These are phyloP conservation scores for Aleurites moluccanus DNA, from an alignment of 441 rosid species.

Conservation along the genomic window DNA sequence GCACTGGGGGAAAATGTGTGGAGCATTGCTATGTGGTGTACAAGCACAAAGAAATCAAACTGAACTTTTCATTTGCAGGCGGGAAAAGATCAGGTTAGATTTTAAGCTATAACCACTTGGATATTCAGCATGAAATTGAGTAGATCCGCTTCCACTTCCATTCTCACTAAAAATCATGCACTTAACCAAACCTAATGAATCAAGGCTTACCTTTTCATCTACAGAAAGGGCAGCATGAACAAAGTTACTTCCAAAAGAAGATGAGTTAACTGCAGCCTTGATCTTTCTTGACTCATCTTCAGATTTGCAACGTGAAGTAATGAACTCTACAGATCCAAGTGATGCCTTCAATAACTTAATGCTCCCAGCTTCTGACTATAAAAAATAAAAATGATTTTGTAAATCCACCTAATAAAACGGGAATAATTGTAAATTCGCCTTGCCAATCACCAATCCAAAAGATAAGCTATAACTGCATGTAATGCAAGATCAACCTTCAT, in stretches of 20 bases:
- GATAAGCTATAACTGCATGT: neutral
- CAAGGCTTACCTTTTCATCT: slow-evolving; percentile 61
- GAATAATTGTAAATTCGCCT: neutral
- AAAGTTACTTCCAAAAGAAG: slow-evolving; percentile 71
- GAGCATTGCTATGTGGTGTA: neutral
- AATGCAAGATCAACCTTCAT: neutral
- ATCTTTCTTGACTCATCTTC: slow-evolving; percentile 69
- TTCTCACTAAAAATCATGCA: neutral
- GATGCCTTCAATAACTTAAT: slow-evolving; percentile 63
- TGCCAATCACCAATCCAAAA: neutral
- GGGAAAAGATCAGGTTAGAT: neutral
- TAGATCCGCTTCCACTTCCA: neutral
- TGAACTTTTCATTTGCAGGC: neutral
- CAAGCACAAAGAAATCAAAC: neutral
- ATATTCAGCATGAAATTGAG: neutral
- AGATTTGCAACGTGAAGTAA: slow-evolving; percentile 68
- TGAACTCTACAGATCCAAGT: slow-evolving; percentile 86
- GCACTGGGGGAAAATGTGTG: neutral
- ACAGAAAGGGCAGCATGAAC: slow-evolving; percentile 93
- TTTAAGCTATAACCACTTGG: neutral
- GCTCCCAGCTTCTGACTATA: slow-evolving; percentile 60
- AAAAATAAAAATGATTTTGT: slow-evolving; percentile 22
- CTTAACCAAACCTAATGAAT: neutral
- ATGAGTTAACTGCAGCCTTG: slow-evolving; percentile 67
- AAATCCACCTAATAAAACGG: slow-evolving; percentile 12